These are phyloP conservation scores for Cryoendolithus antarcticus DNA, from an alignment of 2,329 filamentous ascomycete genomes.

Conservation along the genomic window DNA sequence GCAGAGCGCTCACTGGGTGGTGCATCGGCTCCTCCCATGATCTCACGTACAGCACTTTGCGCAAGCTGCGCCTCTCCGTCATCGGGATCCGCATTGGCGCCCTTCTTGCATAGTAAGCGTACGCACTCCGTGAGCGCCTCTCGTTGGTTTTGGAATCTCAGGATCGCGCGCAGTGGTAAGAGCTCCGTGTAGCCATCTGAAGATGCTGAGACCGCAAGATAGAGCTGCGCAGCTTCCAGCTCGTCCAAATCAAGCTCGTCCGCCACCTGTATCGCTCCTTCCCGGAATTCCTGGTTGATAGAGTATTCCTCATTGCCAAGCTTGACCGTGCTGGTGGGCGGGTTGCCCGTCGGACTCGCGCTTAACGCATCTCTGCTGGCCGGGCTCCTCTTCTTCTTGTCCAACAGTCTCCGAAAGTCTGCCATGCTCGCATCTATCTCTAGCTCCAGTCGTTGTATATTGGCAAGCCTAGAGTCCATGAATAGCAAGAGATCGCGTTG, in stretches of 20 bases:
- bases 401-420: slow-evolving; percentile 59
- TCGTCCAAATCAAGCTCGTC: slow-evolving; percentile 89
- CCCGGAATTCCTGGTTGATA: slow-evolving; percentile 78
- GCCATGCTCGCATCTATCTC: slow-evolving; percentile 55
- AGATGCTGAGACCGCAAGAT: slow-evolving; percentile 59
- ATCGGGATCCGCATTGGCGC: slow-evolving; percentile 34
- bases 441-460: slow-evolving; percentile 54
- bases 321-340: slow-evolving; percentile 43
- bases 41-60: slow-evolving; percentile 42
- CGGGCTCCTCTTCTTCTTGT: slow-evolving; percentile 63
- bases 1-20: slow-evolving; percentile 44
- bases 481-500: slow-evolving; percentile 74
- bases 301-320: slow-evolving; percentile 62
- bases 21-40: slow-evolving; percentile 40
- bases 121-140: slow-evolving; percentile 74
- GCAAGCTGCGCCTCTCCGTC: slow-evolving; percentile 47
- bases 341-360: slow-evolving; percentile 41
- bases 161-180: slow-evolving; percentile 64
- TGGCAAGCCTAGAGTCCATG: slow-evolving; percentile 56
- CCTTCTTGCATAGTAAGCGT: slow-evolving; percentile 53
- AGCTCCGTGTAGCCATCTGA: slow-evolving; percentile 52
- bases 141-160: slow-evolving; percentile 78
- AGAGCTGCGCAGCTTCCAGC: slow-evolving; percentile 61
- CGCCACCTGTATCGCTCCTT: slow-evolving; percentile 67
- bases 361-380: slow-evolving; percentile 60